Evolutionary conservation across 2,329 filamentous ascomycete species (phyloP).

Genomic region (Ophiostoma populinum): DNA sequence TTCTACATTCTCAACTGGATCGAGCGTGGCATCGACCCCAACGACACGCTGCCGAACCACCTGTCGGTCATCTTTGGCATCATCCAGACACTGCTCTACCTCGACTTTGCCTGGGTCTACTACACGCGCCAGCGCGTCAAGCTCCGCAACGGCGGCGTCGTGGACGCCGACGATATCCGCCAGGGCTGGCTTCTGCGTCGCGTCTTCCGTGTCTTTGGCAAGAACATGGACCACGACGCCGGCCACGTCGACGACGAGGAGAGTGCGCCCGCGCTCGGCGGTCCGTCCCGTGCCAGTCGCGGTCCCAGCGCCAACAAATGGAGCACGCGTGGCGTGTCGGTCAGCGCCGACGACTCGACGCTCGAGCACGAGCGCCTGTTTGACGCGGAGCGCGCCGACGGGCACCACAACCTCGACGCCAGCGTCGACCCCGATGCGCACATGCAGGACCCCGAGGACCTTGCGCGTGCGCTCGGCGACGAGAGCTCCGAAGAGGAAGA

Average conservation of each 20-base stretch:
- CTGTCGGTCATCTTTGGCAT: slow-evolving; percentile 73
- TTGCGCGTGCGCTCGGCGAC: slow-evolving; percentile 40
- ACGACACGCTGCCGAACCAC: slow-evolving; percentile 43
- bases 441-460: slow-evolving; percentile 50
- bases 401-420: slow-evolving; percentile 27
- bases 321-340: slow-evolving; percentile 44
- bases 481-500: slow-evolving; percentile 35
- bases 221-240: slow-evolving; percentile 32
- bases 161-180: slow-evolving; percentile 76
- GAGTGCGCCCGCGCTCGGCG: slow-evolving; percentile 33
- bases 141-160: slow-evolving; percentile 70
- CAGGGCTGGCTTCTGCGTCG: slow-evolving; percentile 70
- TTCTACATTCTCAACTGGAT: slow-evolving; percentile 93
- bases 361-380: slow-evolving; percentile 23
- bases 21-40: slow-evolving; percentile 42
- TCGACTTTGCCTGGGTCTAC: slow-evolving; percentile 96
- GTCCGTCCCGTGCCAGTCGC: slow-evolving; percentile 35
- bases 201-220: slow-evolving; percentile 63
- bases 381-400: slow-evolving; percentile 16
- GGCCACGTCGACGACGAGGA: slow-evolving; percentile 39
- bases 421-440: slow-evolving; percentile 42
- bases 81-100: slow-evolving; percentile 74
- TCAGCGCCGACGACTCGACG: slow-evolving; percentile 46
- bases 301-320: slow-evolving; percentile 34
- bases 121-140: slow-evolving; percentile 87